Evolutionary conservation across 257 asterid genomes (phyloP), one percentile per base, ranked within the genome.

Genomic region (Rauvolfia tetraphylla): DNA sequence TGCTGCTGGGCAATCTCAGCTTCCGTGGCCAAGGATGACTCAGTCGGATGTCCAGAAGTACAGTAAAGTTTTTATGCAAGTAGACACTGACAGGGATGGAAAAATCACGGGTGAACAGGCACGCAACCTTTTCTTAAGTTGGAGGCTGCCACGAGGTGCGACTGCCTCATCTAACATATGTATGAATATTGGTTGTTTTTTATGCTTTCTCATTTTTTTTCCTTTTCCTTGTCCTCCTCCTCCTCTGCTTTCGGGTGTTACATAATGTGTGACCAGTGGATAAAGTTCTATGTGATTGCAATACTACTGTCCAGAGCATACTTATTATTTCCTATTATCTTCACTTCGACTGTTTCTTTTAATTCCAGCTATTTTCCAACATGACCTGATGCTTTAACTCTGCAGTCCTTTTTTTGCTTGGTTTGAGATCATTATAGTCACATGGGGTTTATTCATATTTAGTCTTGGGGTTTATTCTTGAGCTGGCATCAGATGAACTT

Each of bases 81-180:
- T 93, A 71, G 99, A 93, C 85, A 89, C 88, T 1, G 98, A 95
- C 82, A 82, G 89, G 80, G 99, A 95, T 91, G 99, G 98, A 75
- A 91, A 90, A 85, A 93, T 95, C 68, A 85, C 90, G 12, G 99
- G 97, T 72, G 95, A 85, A 83, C 95, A 95, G 91, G 99, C 99
- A 10, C 95, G 95, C 57, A 85, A 89, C 84, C 91, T 95, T 74
- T 95, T 95, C 85, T 87, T 95, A 81, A 95, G 98, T 86, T 95
- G 99, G 99, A 89, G 83, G 90, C 88, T 87, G 80, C 97, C 98
- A 49, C 87, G 90, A 88, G 98, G 98, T 95, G 82, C 38, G 75
- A 67, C 44, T 41, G 74, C 49, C n/a, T 75, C n/a, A 69, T 56
- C 72, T 38, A 38, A 22, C 49, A 67, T 67, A 67, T 67, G 72